phyloP scores from a whole-genome alignment of 805 yeast genomes.

The Starmera quercuum region DNA sequence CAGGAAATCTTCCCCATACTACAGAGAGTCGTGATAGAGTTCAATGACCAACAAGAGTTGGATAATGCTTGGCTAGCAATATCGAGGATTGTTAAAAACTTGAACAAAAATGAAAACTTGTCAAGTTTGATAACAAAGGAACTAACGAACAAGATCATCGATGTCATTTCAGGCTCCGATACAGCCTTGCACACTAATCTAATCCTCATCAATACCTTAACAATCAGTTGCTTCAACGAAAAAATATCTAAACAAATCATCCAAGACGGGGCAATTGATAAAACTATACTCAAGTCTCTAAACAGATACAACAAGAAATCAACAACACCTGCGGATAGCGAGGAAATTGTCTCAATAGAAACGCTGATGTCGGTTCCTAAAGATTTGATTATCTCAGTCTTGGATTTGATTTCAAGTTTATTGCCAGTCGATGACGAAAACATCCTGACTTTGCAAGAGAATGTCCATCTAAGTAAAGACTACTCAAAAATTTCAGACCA shows the following conservation, averaged over 20 bases:
- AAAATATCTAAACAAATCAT: constrained; percentile 37
- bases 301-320: constrained; percentile 37
- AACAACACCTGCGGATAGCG: constrained; percentile 2
- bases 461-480: constrained; percentile 13
- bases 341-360: constrained; percentile 44
- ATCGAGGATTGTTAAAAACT: constrained; percentile 47
- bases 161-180: constrained; percentile 22
- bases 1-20: constrained; percentile 53
- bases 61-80: constrained; percentile 64
- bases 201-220: constrained; percentile 32
- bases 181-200: constrained; percentile 22
- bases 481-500: constrained; percentile 18
- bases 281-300: constrained; percentile 40
- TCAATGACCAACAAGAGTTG: constrained; percentile 49
- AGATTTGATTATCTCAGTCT: constrained; percentile 46
- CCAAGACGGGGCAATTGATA: constrained; percentile 39
- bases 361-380: constrained; percentile 69
- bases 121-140: constrained; percentile 34
- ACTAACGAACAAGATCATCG: constrained; percentile 26
- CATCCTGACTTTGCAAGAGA: constrained; percentile 19
- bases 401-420: constrained; percentile 48
- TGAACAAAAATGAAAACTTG: constrained; percentile 35
- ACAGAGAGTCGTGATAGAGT: constrained; percentile 42
- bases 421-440: constrained; percentile 39
- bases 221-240: constrained; percentile 32